A percentile compares a stretch with the other conserved stretches of the same genome.
phyloP scores from a whole-genome alignment of 1,284 basidiomycete species.

The Cryptococcus hybrid region DNA sequence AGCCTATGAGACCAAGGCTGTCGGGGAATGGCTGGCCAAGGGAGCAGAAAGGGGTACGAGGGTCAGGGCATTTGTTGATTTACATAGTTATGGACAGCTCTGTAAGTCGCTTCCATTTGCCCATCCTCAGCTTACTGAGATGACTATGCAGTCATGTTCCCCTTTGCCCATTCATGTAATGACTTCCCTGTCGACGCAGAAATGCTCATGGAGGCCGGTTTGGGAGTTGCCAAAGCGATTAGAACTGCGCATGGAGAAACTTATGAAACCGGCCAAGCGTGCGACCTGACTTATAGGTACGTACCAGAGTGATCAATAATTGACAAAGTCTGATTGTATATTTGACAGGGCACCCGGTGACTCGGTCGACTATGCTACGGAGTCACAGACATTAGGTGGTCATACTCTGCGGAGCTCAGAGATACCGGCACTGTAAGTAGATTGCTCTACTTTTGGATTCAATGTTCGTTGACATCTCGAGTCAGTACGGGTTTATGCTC shows the following conservation, averaged over 20 bases:
- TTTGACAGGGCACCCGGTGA: conserved; percentile 59
- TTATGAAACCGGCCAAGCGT: conserved; percentile 64
- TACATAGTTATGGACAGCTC: conserved; percentile 82
- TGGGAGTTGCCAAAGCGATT: conserved; percentile 67
- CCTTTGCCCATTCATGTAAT: conserved; percentile 72
- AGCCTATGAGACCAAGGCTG: conserved; percentile 69
- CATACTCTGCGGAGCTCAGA: conserved; percentile 71
- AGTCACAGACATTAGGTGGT: conserved; percentile 64
- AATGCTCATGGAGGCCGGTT: conserved; percentile 72
- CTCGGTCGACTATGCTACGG: conserved; percentile 73
- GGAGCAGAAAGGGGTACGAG: conserved; percentile 35
- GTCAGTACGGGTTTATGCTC: conserved; percentile 73
- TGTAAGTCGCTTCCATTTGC: conserved; percentile 53
- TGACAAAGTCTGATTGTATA: not conserved
- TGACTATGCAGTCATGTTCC: conserved; percentile 55
- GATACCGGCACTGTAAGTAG: conserved; percentile 74
- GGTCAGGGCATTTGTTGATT: conserved; percentile 65
- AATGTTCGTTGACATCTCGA: not conserved
- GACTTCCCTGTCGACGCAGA: conserved; percentile 70
- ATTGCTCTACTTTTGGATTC: not conserved
- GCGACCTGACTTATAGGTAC: conserved; percentile 63
- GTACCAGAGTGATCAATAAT: conserved; percentile 18
- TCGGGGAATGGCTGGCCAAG: conserved; percentile 66
- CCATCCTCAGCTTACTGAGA: not conserved
- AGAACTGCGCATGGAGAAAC: conserved; percentile 58